These are phyloP conservation scores for Coffea humblotiana DNA, from an alignment of 305 asterid species.

Conservation along the genomic window DNA sequence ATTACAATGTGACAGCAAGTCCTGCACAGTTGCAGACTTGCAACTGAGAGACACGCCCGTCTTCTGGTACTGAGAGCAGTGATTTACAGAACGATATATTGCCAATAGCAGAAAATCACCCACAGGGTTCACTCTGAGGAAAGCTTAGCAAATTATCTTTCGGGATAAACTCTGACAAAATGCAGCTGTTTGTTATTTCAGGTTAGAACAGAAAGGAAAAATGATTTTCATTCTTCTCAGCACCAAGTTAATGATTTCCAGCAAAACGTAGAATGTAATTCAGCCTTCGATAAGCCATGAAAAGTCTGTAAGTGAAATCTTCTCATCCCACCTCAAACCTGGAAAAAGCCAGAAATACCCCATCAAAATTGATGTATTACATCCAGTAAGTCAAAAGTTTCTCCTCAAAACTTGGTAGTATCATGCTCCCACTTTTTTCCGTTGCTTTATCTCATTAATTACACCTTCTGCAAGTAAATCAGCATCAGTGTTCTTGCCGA, in stretches of 20 bases:
- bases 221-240: background rate
- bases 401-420: background rate
- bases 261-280: background rate
- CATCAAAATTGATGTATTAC: background rate
- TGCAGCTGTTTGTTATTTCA: background rate
- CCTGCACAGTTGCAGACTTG: too few species aligned
- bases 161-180: background rate
- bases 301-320: background rate
- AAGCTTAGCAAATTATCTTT: background rate
- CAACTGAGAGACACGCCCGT: background rate
- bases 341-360: background rate
- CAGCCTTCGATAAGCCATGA: background rate
- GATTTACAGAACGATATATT: background rate
- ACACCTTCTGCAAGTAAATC: conserved; percentile 69
- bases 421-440: conserved; percentile 33
- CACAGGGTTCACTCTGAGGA: background rate
- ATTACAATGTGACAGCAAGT: too few species aligned
- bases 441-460: conserved; percentile 74
- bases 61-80: background rate
- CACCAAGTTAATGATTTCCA: background rate
- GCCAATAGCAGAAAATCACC: background rate
- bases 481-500: conserved; percentile 70
- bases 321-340: background rate
- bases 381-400: background rate
- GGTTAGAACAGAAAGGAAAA: background rate